phyloP scores from a whole-genome alignment of 768 basidiomycete species.

The Strobilomyces dryophilus region DNA sequence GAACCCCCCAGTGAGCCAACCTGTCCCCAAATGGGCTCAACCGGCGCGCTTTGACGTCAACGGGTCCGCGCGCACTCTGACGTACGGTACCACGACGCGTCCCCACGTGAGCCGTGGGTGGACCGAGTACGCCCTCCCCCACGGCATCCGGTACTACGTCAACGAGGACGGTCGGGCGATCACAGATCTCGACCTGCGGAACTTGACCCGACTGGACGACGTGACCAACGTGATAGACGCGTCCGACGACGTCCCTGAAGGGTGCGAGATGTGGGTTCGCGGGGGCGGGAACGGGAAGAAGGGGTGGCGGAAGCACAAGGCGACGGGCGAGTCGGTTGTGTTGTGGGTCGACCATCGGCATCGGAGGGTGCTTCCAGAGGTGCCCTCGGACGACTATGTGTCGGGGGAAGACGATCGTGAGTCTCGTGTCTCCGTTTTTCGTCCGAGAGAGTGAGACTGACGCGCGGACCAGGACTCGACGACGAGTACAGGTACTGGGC shows the following conservation, averaged over 20 bases:
- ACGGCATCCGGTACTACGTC: slow-evolving; percentile 65
- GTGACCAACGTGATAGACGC: slow-evolving; percentile 31
- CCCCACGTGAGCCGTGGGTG: slow-evolving; percentile 50
- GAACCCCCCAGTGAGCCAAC: slow-evolving; percentile 22
- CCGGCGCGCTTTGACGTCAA: slow-evolving; percentile 24
- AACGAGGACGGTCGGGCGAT: slow-evolving; percentile 58
- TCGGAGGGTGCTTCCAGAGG: slow-evolving; percentile 47
- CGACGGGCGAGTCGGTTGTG: slow-evolving; percentile 34
- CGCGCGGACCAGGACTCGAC: slow-evolving; percentile 52
- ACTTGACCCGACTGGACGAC: slow-evolving; percentile 43
- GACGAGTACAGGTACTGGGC: slow-evolving; percentile 80
- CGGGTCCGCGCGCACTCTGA: slow-evolving; percentile 27
- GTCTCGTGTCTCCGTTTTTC: slow-evolving; percentile 6
- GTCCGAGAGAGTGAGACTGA: neutral
- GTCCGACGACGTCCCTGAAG: slow-evolving; percentile 32
- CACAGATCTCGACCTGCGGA: slow-evolving; percentile 69
- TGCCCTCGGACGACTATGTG: slow-evolving; percentile 31
- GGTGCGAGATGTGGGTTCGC: slow-evolving; percentile 64
- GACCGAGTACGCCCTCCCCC: slow-evolving; percentile 74
- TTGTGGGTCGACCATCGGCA: slow-evolving; percentile 67
- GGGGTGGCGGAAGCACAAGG: slow-evolving; percentile 28
- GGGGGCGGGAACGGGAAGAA: slow-evolving; percentile 33
- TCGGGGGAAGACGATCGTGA: slow-evolving; percentile 40
- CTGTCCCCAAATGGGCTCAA: slow-evolving; percentile 27
- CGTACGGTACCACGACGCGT: slow-evolving; percentile 24